These are phyloP conservation scores for Boletus calvinii DNA, from an alignment of 1,284 basidiomycete species.

Conservation along the genomic window DNA sequence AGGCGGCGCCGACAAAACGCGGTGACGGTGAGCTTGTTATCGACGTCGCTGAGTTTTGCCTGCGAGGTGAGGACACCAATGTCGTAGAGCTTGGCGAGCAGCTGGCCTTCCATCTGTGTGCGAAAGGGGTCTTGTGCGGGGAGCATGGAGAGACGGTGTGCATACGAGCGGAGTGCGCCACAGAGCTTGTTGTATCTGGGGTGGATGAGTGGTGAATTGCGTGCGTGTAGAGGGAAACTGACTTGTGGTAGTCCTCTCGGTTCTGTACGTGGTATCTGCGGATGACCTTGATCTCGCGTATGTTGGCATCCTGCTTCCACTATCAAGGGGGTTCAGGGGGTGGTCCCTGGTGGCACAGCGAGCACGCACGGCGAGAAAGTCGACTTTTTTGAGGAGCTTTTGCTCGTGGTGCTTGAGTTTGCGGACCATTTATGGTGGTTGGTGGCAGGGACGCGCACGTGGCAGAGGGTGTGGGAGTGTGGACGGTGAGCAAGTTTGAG, in stretches of 20 bases:
- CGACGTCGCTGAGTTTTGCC: slow-evolving; percentile 87
- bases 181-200: slow-evolving; percentile 93
- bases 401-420: slow-evolving; percentile 94
- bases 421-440: slow-evolving; percentile 60
- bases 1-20: slow-evolving; percentile 91
- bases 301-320: slow-evolving; percentile 96
- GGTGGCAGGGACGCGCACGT: slow-evolving; percentile 22
- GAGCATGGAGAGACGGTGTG: slow-evolving; percentile 86
- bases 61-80: slow-evolving; percentile 85
- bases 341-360: background rate
- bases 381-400: slow-evolving; percentile 92
- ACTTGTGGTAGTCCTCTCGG: slow-evolving; percentile 96
- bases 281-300: slow-evolving; percentile 94
- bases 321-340: slow-evolving; percentile 34
- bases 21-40: slow-evolving; percentile 94
- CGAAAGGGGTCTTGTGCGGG: slow-evolving; percentile 92
- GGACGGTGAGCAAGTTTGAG: slow-evolving; percentile 23
- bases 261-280: slow-evolving; percentile 94
- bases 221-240: slow-evolving; percentile 19
- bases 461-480: slow-evolving; percentile 33
- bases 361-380: slow-evolving; percentile 79
- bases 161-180: slow-evolving; percentile 82
- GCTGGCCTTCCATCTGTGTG: slow-evolving; percentile 77
- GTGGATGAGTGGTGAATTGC: slow-evolving; percentile 4
- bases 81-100: slow-evolving; percentile 96